Base-by-base conservation (phyloP, 331 rosid species). In the Malus hybrid region DNA sequence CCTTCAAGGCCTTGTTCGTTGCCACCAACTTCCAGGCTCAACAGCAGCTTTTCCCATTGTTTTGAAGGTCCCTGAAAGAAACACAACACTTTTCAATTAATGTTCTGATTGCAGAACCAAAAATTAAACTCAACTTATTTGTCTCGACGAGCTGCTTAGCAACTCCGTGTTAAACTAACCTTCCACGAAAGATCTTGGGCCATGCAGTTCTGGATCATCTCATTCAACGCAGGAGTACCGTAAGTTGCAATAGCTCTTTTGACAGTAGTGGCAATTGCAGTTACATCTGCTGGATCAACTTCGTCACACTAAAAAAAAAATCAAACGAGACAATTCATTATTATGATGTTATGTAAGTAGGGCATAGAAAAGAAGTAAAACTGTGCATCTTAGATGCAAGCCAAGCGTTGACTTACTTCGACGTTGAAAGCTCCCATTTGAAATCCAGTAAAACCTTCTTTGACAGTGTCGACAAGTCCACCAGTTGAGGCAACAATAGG, bases 101-200 rank as follows among this genome's bases (percentile, higher is more conserved):
- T 39, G 46, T 64, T 52, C 59, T 52, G 15, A 13, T 28, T 4
- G 34, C 34, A 28, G 29, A 19, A 6, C 19, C 67, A 62, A 20
- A 27, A 4, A 10, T 59, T 6, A 14, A 32, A 22, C n/a, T 24
- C 10, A 52, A 54, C 31, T 6, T 24, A 7, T 69, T 11, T 31
- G 15, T 62, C 54, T 13, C 36, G 20, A 76, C 2, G 5, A 59
- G 63, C 36, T 56, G 16, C 66, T 54, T 20, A 55, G 27, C 7
- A 19, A 9, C 63, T 69, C 42, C 6, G 50, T 29, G 18, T 57
- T 6, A 55, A 6, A 74, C 86, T 77, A 54, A 93, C 97, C 98
- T 93, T 93, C 98, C 98, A 93, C 19, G 98, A 93, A 69, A 86
- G 83, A 76, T 93, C 93, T 83, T 87, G 96, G 74, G 90, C 93